A percentile compares a stretch with the other conserved stretches of the same genome.
These are phyloP conservation scores for Musa beccarii DNA, from an alignment of 176 grass and related monocot species.

Conservation along the genomic window DNA sequence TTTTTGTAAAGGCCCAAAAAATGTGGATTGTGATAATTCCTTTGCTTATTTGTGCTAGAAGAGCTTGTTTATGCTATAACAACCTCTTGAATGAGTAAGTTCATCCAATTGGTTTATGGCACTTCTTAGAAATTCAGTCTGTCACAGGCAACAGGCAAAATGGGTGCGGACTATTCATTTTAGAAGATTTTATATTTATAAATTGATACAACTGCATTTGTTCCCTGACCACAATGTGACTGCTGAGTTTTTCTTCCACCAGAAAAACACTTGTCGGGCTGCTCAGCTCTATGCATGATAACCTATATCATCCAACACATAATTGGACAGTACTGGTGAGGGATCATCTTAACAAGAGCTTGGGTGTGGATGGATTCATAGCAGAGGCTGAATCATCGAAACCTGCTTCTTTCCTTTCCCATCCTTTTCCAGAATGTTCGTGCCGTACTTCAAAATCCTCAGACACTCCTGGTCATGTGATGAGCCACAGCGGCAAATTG, in stretches of 20 bases:
- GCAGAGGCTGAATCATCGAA: slow-evolving; percentile 49
- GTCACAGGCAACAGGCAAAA: no score
- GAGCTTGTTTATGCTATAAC: no score
- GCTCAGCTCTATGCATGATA: slow-evolving; percentile 52
- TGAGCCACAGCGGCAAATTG: slow-evolving; percentile 18
- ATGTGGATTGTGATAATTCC: no score
- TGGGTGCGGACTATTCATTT: neutral
- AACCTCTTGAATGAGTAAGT: no score
- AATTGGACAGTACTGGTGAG: slow-evolving; percentile 78
- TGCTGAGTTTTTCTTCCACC: slow-evolving; percentile 27
- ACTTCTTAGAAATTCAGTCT: no score
- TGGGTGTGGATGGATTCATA: slow-evolving; percentile 38
- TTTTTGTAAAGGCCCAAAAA: no score
- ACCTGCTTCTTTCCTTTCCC: slow-evolving; percentile 61
- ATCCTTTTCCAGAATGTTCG: slow-evolving; percentile 73
- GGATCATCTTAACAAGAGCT: slow-evolving; percentile 70
- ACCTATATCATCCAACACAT: slow-evolving; percentile 64
- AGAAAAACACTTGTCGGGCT: slow-evolving; percentile 60
- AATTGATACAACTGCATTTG: neutral
- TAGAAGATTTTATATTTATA: neutral
- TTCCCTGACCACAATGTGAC: neutral
- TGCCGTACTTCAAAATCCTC: slow-evolving; percentile 42
- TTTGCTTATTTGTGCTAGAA: no score
- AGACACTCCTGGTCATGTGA: slow-evolving; percentile 15
- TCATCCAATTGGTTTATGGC: no score